These are phyloP conservation scores for Raddia distichophylla DNA, from an alignment of 176 grass and related monocot genomes.

Conservation along the genomic window DNA sequence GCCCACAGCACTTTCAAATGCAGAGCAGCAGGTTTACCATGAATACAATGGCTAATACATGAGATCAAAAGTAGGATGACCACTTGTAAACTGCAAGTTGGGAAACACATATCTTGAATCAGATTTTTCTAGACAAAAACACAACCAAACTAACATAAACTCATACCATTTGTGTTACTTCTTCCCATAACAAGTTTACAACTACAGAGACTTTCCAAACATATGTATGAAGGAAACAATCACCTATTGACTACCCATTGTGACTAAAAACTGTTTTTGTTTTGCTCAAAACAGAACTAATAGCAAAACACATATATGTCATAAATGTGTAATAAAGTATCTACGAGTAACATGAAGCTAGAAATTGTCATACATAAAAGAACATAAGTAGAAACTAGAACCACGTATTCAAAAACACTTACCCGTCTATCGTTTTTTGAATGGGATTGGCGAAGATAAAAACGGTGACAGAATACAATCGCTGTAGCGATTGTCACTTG, in stretches of 20 bases:
- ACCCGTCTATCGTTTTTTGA: constrained; percentile 93
- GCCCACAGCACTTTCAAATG: no score
- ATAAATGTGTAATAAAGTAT: neutral
- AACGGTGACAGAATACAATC: constrained; percentile 93
- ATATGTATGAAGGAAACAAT: constrained; percentile 3
- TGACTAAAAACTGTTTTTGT: neutral
- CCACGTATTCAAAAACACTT: constrained; percentile 44
- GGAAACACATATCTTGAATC: neutral
- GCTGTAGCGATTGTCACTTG: constrained; percentile 92
- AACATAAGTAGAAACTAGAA: constrained; percentile 3
- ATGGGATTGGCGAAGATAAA: constrained; percentile 93
- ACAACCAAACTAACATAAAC: neutral
- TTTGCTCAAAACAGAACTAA: constrained; percentile 16
- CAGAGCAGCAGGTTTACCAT: no score
- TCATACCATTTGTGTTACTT: neutral
- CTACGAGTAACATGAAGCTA: constrained; percentile 20
- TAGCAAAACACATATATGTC: constrained; percentile 14
- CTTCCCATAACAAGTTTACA: neutral
- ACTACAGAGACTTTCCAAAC: neutral
- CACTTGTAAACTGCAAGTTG: neutral
- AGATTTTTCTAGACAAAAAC: neutral
- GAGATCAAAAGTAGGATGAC: neutral
- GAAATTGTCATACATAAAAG: constrained; percentile 1
- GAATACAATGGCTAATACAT: neutral
- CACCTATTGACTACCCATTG: constrained; percentile 1